Base-by-base conservation (phyloP, 2,329 filamentous ascomycete genomes). In the Geosmithia flava region DNA sequence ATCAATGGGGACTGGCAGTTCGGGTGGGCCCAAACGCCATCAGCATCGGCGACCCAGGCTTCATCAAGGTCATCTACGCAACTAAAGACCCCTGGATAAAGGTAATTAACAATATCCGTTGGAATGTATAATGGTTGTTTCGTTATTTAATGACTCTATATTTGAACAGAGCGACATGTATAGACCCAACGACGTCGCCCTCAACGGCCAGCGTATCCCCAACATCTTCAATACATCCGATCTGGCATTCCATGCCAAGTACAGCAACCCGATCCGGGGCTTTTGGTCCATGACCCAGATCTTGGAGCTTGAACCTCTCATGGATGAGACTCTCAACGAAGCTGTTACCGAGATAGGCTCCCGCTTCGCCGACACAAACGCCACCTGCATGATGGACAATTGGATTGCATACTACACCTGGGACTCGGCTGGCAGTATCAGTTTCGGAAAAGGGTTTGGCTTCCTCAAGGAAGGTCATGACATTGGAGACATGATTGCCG, bases 371-470 rank as follows among this genome's bases (percentile, higher is more conserved):
- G 49, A 51, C 1, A 19, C 37, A 30, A 20, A 29, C 1, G 23
- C 17, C 7, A 20, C 47, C 40, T 53, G 52, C 45, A 52, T 51
- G 50, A 52, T 54, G 49, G 51, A 53, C 44, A 48, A 52, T 49
- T 53, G 53, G 50, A 40, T 52, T 42, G 45, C 52, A 19, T 54
- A 52, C 41, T 52, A 51, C 17, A 50, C 67, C 3, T 70, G 66
- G 59, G 68, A 72, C 48, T 60, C 68, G n/a, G 58, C 69, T 17
- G 65, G 68, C 17, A 61, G 62, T 29, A 51, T 68, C 19, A 64
- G 61, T 20, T 71, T 69, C 44, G 62, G 67, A 19, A 57, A 59
- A 10, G 60, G 60, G 47, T 67, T 69, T 47, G 67, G 68, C 2
- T 71, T 69, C 52, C 56, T 71, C 46, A 55, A 68, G 20, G 53